Conservation (phyloP, 2,329 filamentous ascomycete genomes). For the Hortaea sp. region DNA sequence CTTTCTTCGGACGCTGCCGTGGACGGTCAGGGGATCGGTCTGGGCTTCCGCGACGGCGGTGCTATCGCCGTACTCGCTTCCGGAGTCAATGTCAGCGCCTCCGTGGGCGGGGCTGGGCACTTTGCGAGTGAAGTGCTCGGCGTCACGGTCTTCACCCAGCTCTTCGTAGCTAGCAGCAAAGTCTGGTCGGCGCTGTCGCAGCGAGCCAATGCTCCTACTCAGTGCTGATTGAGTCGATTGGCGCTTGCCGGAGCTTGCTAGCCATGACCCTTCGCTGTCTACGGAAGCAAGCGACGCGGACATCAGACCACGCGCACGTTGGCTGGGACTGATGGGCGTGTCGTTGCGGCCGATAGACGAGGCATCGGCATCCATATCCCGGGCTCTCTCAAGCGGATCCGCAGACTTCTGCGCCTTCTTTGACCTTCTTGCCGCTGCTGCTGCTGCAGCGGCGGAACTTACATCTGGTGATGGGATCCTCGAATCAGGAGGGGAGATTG, state of each 20-base stretch:
- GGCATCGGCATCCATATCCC: conserved; percentile 3
- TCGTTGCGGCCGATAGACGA: conserved; percentile 25
- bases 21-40: conserved; percentile 22
- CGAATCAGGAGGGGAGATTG: conserved; percentile 76
- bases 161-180: conserved; percentile 56
- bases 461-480: conserved; percentile 68
- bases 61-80: conserved; percentile 11
- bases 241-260: conserved; percentile 51
- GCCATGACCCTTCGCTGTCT: conserved; percentile 92
- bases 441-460: conserved; percentile 32
- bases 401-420: conserved; percentile 17
- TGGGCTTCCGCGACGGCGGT: conserved; percentile 2
- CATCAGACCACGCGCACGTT: conserved; percentile 29
- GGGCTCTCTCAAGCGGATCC: conserved; percentile 2
- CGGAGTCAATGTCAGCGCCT: conserved; percentile 40
- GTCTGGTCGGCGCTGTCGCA: conserved; percentile 38
- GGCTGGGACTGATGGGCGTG: conserved; percentile 25
- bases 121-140: conserved; percentile 55
- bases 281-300: conserved; percentile 87
- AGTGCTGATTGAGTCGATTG: conserved; percentile 35
- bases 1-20: conserved; percentile 44
- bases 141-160: conserved; percentile 47
- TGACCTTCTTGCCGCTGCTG: conserved; percentile 30
- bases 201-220: conserved; percentile 38
- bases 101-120: conserved; percentile 10